Percentiles rank a stretch among this genome's conserved stretches.
Conservation (phyloP, 495 filamentous ascomycete species). For the Recurvomyces mirabilis region DNA sequence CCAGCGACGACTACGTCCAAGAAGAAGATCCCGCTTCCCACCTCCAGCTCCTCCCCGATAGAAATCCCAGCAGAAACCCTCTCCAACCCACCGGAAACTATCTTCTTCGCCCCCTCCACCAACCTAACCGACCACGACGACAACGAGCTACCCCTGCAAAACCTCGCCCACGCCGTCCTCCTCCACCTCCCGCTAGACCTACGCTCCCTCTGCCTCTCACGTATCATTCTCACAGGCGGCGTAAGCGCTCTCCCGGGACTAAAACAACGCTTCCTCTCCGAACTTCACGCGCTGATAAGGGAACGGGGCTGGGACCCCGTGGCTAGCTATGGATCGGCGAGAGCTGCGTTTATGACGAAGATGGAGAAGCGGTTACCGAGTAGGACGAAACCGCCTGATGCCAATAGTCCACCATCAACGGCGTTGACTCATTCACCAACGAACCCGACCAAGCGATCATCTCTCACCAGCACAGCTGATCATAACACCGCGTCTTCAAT, state of each 20-base stretch:
- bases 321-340: conserved; percentile 28
- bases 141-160: conserved; percentile 64
- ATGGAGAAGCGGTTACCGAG: conserved; percentile 1
- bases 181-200: conserved; percentile 68
- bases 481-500: background rate
- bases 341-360: too few relatives aligned
- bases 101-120: conserved; percentile 53
- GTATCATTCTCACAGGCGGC: conserved; percentile 79
- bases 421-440: too few relatives aligned
- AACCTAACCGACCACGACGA: conserved; percentile 58
- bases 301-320: conserved; percentile 69
- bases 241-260: conserved; percentile 70
- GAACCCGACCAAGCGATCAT: background rate
- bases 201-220: conserved; percentile 74
- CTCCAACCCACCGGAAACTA: conserved; percentile 60
- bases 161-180: conserved; percentile 65
- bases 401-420: conserved; percentile 8
- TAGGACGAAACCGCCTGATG: too few relatives aligned
- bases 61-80: conserved; percentile 56
- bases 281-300: conserved; percentile 53
- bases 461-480: background rate
- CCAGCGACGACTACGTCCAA: conserved; percentile 17
- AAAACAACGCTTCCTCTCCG: conserved; percentile 64
- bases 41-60: conserved; percentile 38
- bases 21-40: conserved; percentile 40